Percentiles rank a stretch among this genome's conserved stretches.
Evolutionary conservation across 768 basidiomycete species (phyloP).

Genomic region (Mycena belliarum): DNA sequence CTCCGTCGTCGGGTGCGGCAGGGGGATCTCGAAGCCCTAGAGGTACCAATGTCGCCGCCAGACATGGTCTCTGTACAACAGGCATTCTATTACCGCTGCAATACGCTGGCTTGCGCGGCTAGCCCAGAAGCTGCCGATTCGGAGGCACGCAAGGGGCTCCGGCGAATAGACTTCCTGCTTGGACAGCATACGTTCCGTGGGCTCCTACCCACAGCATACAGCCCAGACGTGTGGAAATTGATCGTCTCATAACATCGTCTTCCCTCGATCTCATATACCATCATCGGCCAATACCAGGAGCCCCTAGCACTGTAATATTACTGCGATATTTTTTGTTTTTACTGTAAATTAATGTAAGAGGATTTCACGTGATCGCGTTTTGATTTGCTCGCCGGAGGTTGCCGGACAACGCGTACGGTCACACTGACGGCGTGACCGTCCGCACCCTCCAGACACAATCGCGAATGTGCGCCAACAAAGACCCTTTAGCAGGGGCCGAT

Average conservation of each 20-base stretch:
- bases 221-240: slow-evolving; percentile 31
- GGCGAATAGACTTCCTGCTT: slow-evolving; percentile 49
- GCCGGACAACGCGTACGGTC: too few species aligned
- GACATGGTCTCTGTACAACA: slow-evolving; percentile 28
- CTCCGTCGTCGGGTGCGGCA: slow-evolving; percentile 36
- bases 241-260: slow-evolving; percentile 1
- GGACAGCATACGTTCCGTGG: slow-evolving; percentile 39
- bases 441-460: too few species aligned
- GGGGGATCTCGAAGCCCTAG: slow-evolving; percentile 36
- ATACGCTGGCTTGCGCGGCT: slow-evolving; percentile 22
- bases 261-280: not conserved
- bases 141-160: slow-evolving; percentile 40
- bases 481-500: not conserved
- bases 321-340: slow-evolving; percentile 1
- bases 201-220: slow-evolving; percentile 33
- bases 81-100: slow-evolving; percentile 38
- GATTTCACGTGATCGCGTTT: slow-evolving; percentile 6
- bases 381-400: too few species aligned
- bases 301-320: slow-evolving; percentile 16
- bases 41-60: slow-evolving; percentile 26
- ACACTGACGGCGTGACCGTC: too few species aligned
- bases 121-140: slow-evolving; percentile 26
- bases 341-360: too few species aligned
- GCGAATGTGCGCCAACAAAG: not conserved
- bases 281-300: not conserved